Evolutionary conservation across 305 asterid species (phyloP).

Genomic region (Euphrasia arctica): DNA sequence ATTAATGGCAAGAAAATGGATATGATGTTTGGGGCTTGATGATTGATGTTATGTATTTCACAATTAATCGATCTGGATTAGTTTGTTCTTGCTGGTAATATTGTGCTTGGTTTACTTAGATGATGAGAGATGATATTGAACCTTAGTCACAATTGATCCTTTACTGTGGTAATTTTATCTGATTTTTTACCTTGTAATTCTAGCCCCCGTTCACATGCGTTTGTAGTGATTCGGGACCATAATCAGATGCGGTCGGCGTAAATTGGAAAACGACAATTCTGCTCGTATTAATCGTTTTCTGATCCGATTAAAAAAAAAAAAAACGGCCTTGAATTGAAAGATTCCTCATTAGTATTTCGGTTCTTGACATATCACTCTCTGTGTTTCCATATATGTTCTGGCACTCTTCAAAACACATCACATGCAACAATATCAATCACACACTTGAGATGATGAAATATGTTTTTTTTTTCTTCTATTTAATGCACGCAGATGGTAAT

Average conservation of each 20-base stretch:
- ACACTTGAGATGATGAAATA: not conserved
- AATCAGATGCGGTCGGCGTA: not conserved
- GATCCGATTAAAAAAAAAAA: not conserved
- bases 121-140: not conserved
- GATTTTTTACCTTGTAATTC: no score
- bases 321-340: not conserved
- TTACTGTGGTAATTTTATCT: not conserved
- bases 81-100: conserved; percentile 10
- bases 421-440: not conserved
- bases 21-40: conserved; percentile 12
- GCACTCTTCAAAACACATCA: conserved; percentile 1
- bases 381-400: not conserved
- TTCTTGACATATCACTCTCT: conserved; percentile 3
- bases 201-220: no score
- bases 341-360: conserved; percentile 13
- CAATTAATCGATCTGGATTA: conserved; percentile 13
- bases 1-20: conserved; percentile 7
- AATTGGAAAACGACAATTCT: conserved; percentile 5
- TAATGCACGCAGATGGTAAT: conserved; percentile 47
- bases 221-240: not conserved
- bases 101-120: conserved; percentile 12
- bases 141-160: not conserved
- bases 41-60: not conserved
- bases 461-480: not conserved
- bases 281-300: conserved; percentile 8